Evolutionary conservation across 225 moss, liverwort and hornwort species (phyloP), one percentile per base, ranked within the genome.

Genomic region (Ulota crispa): DNA sequence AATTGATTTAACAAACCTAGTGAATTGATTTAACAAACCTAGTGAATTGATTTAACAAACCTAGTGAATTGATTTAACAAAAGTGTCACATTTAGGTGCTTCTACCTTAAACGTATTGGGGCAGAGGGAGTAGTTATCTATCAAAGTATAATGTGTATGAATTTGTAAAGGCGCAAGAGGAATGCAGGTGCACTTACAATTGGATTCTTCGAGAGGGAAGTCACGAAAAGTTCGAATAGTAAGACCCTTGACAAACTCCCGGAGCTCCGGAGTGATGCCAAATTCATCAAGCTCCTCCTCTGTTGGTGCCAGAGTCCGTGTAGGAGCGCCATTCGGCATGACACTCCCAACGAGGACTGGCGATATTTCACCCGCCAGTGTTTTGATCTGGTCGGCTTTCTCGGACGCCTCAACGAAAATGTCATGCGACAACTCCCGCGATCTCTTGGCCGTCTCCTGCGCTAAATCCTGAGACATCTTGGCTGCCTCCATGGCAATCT

Each of bases 311-410:
- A 83, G 45, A 75, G 89, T 81, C 34, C 89, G 78, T 65, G 76
- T 15, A 79, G 64, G 75, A 21, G 37, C 57, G 37, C 84, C 84
- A 73, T 77, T 78, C 47, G 84, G 82, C 65, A 86, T 55, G 52
- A 84, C 81, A 65, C 81, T 73, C 42, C 73, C 86, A 4, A 85
- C 88, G 50, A 92, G 89, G 18, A 64, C 85, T 41, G 96, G 96
- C 4, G 96, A 93, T 67, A 94, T 81, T 81, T 96, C 96, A 68
- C 86, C 91, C 68, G 96, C 96, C 59, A 94, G 85, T 27, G 89
- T 92, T 91, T 96, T 96, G 80, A 96, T 89, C 88, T 95, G 92
- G 83, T 93, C 95, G 27, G 95, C 95, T 76, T 83, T 95, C 92
- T 95, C 94, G 14, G 92, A 85, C 3, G 92, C 93, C 78, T 95